These are phyloP conservation scores for Fusarium siculi DNA, from an alignment of 2,329 filamentous ascomycete genomes.

Conservation along the genomic window DNA sequence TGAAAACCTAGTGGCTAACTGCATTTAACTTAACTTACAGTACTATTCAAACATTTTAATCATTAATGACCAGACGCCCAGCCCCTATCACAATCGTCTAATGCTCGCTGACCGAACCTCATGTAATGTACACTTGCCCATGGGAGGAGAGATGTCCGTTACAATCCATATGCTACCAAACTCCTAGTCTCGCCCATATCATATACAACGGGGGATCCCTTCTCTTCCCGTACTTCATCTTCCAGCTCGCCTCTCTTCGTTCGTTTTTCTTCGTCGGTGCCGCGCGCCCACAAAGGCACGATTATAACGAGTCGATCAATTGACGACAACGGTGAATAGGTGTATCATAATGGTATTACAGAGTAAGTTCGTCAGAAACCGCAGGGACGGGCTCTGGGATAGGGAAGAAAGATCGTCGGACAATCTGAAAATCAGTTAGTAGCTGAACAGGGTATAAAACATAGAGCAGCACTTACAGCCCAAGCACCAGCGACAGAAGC, in stretches of 20 bases:
- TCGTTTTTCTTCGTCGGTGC: slow-evolving; percentile 15
- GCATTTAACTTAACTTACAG: neutral
- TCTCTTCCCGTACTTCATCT: slow-evolving; percentile 25
- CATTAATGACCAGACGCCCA: slow-evolving; percentile 51
- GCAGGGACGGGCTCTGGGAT: slow-evolving; percentile 49
- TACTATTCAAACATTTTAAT: slow-evolving; percentile 35
- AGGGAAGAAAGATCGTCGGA: slow-evolving; percentile 56
- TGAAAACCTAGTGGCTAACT: neutral
- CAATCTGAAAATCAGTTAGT: slow-evolving; percentile 44
- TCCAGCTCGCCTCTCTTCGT: slow-evolving; percentile 17
- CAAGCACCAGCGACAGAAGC: slow-evolving; percentile 86
- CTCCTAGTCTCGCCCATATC: slow-evolving; percentile 46
- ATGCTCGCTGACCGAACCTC: slow-evolving; percentile 56
- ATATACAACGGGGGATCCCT: slow-evolving; percentile 43
- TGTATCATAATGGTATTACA: slow-evolving; percentile 44
- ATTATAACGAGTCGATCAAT: slow-evolving; percentile 38
- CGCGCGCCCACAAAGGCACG: slow-evolving; percentile 13
- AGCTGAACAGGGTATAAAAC: neutral
- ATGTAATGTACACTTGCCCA: slow-evolving; percentile 63
- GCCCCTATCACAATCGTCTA: slow-evolving; percentile 53
- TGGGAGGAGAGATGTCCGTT: slow-evolving; percentile 65
- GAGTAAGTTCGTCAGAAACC: slow-evolving; percentile 41
- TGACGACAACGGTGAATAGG: slow-evolving; percentile 25
- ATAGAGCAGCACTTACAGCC: slow-evolving; percentile 74
- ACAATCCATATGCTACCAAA: slow-evolving; percentile 49